These are phyloP conservation scores for Cucurbita moschata DNA, from an alignment of 306 rosid species.

Conservation along the genomic window DNA sequence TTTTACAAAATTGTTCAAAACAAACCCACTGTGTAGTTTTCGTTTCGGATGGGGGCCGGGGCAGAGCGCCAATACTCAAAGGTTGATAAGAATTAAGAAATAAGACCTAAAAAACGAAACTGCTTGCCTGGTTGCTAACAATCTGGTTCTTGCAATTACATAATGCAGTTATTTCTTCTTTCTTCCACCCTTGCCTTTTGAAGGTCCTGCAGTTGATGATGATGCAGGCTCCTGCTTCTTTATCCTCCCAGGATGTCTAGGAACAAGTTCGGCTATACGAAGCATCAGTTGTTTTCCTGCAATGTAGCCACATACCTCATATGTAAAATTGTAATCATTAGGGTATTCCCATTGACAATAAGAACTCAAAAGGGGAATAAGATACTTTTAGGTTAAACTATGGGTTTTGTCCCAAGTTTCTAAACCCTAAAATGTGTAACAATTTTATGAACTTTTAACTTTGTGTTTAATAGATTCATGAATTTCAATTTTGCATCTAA, in stretches of 20 bases:
- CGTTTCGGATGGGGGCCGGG: not conserved
- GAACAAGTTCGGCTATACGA: conserved; percentile 62
- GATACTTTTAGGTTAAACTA: not conserved
- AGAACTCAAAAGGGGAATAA: not conserved
- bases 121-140: not conserved
- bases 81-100: not conserved
- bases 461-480: too few species aligned
- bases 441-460: too few species aligned
- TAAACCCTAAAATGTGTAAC: too few species aligned
- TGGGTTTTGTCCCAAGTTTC: too few species aligned
- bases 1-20: not conserved
- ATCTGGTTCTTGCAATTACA: not conserved
- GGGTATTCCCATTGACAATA: not conserved
- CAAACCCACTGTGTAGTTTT: not conserved
- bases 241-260: conserved; percentile 57
- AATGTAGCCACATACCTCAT: conserved; percentile 8
- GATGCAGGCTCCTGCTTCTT: conserved; percentile 1
- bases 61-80: not conserved
- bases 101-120: not conserved
- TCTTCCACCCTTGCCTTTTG: conserved; percentile 7
- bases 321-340: not conserved
- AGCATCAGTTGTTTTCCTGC: conserved; percentile 71
- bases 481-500: not conserved
- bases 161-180: not conserved
- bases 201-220: not conserved